Percentiles rank a stretch among this genome's conserved stretches.
phyloP scores from a whole-genome alignment of 768 basidiomycete species.

The Albatrellus ellisii region DNA sequence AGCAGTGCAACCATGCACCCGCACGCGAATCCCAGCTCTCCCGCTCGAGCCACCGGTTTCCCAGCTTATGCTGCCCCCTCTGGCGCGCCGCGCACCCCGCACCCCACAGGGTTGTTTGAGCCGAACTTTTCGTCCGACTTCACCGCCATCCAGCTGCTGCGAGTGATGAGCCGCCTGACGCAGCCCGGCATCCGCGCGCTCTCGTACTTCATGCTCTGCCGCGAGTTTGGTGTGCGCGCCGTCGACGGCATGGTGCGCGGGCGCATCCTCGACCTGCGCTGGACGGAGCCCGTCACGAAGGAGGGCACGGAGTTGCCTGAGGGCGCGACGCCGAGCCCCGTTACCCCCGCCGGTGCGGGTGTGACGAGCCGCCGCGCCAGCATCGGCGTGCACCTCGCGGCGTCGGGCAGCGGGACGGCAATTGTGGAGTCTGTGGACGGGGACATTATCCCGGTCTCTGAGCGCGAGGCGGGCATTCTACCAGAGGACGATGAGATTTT shows the following conservation, averaged over 20 bases:
- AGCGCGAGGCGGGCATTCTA: conserved; percentile 28
- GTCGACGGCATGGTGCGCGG: conserved; percentile 81
- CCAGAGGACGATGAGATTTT: conserved; percentile 41
- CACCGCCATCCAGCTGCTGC: conserved; percentile 65
- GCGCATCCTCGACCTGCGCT: conserved; percentile 59
- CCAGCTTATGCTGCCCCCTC: conserved; percentile 25
- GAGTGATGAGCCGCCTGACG: conserved; percentile 69
- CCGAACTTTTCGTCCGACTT: conserved; percentile 54
- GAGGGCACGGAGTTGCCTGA: conserved; percentile 29
- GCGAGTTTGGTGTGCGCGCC: conserved; percentile 71
- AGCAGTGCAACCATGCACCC: conserved; percentile 14
- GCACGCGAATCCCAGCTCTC: conserved; percentile 14
- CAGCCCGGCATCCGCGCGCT: conserved; percentile 49
- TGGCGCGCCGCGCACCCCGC: conserved; percentile 16
- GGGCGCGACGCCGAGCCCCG: conserved; percentile 13
- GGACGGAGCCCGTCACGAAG: conserved; percentile 58
- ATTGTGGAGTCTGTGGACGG: conserved; percentile 17
- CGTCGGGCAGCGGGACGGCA: conserved; percentile 14
- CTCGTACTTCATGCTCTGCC: conserved; percentile 70
- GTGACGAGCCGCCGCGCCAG: conserved; percentile 15
- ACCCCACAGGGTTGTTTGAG: conserved; percentile 13
- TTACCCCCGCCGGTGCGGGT: conserved; percentile 12
- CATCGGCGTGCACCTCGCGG: conserved; percentile 13
- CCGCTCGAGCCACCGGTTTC: conserved; percentile 20
- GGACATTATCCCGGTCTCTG: conserved; percentile 25